A percentile compares a stretch with the other conserved stretches of the same genome.
Evolutionary conservation across 257 asterid species (phyloP).

Genomic region (Solanum megistacrolobum): DNA sequence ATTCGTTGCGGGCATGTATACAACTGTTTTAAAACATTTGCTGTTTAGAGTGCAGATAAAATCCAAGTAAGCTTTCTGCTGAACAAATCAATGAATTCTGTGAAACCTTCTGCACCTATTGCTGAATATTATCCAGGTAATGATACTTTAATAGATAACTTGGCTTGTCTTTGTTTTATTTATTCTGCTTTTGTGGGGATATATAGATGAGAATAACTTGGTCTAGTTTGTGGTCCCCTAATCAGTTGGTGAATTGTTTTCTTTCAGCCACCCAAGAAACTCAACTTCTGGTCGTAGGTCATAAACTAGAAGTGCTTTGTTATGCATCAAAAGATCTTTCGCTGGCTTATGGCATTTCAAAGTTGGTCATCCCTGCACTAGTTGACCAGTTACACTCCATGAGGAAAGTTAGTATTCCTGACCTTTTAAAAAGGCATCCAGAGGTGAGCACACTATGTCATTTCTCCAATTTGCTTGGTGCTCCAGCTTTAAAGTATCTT

Average conservation of each 20-base stretch:
- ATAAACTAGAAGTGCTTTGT: slow-evolving; percentile 67
- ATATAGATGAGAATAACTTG: background rate
- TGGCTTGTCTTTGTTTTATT: background rate
- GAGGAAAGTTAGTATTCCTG: slow-evolving; percentile 48
- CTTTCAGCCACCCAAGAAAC: slow-evolving; percentile 62
- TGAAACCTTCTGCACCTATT: slow-evolving; percentile 54
- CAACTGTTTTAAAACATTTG: slow-evolving; percentile 12
- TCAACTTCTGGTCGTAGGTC: slow-evolving; percentile 54
- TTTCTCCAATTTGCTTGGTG: background rate
- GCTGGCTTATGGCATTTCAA: slow-evolving; percentile 43
- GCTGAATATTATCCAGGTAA: slow-evolving; percentile 89
- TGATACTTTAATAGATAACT: background rate
- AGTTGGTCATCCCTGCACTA: slow-evolving; percentile 76
- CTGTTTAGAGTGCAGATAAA: slow-evolving; percentile 71
- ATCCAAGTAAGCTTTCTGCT: slow-evolving; percentile 62
- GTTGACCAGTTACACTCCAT: slow-evolving; percentile 61
- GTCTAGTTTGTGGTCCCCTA: background rate
- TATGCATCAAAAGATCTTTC: slow-evolving; percentile 61
- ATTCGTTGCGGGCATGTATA: background rate
- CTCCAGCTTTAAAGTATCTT: background rate
- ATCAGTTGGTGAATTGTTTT: slow-evolving; percentile 6
- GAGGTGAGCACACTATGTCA: slow-evolving; percentile 33
- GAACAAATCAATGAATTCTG: slow-evolving; percentile 60
- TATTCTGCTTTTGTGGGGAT: background rate
- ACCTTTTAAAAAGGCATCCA: slow-evolving; percentile 47